phyloP scores from a whole-genome alignment of 2,329 filamentous ascomycete genomes.

The Macrophomina tecta region DNA sequence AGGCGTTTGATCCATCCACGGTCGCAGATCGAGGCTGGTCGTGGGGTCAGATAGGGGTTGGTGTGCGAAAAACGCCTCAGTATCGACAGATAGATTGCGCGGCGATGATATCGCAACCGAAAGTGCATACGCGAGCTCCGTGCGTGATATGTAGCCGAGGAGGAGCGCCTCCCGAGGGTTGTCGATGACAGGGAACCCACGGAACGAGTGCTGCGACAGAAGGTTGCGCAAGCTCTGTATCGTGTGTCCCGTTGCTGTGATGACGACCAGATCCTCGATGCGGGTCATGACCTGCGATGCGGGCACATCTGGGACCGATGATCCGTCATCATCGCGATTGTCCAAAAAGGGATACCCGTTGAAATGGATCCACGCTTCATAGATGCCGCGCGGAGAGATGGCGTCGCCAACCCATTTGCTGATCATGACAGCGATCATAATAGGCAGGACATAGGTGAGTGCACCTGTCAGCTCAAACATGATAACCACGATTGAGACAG shows the following conservation, averaged over 20 bases:
- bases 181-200: conserved; percentile 89
- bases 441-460: conserved; percentile 93
- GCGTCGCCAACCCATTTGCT: conserved; percentile 98
- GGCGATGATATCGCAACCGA: conserved; percentile 64
- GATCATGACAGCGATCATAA: conserved; percentile 99
- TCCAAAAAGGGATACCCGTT: conserved; percentile 96
- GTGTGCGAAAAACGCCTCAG: conserved; percentile 84
- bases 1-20: conserved; percentile 99
- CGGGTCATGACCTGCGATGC: conserved; percentile 91
- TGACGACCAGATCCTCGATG: conserved; percentile 85
- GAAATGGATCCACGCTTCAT: conserved; percentile 97
- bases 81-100: conserved; percentile 68
- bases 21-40: conserved; percentile 82
- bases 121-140: conserved; percentile 84
- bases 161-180: conserved; percentile 78
- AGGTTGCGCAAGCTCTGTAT: conserved; percentile 75
- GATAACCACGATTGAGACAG: conserved; percentile 97
- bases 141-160: conserved; percentile 91
- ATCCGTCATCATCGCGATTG: conserved; percentile 63
- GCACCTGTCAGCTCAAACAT: conserved; percentile 99
- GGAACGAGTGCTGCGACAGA: conserved; percentile 76
- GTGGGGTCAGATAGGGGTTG: conserved; percentile 76
- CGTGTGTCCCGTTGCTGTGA: conserved; percentile 87
- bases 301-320: conserved; percentile 78
- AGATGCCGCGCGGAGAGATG: conserved; percentile 90